A percentile compares a stretch with the other conserved stretches of the same genome.
phyloP scores from a whole-genome alignment of 202 grass and related monocot genomes.

The Eragrostis tef region DNA sequence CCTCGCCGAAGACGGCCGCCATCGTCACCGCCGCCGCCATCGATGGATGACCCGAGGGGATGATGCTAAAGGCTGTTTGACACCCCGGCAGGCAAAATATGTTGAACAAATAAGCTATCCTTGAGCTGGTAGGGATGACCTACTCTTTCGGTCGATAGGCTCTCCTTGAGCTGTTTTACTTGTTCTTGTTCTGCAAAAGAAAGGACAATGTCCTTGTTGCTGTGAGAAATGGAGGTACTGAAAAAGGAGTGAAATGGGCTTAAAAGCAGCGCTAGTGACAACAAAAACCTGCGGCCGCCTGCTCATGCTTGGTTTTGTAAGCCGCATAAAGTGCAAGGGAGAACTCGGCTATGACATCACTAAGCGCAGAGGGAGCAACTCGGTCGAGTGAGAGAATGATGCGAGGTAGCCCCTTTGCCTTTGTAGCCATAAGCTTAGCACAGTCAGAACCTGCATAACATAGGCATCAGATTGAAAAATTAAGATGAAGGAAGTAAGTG shows the following conservation, averaged over 20 bases:
- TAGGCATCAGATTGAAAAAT: background rate
- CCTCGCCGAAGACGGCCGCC: constrained; percentile 64
- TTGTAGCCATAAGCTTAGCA: constrained; percentile 64
- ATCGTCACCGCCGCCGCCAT: background rate
- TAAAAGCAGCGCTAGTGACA: background rate
- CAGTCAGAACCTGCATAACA: constrained; percentile 41
- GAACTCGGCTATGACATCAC: constrained; percentile 64
- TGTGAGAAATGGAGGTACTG: background rate
- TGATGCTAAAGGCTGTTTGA: background rate
- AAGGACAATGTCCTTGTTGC: background rate
- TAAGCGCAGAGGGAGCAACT: constrained; percentile 43
- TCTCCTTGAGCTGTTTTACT: constrained; percentile 54
- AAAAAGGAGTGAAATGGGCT: background rate
- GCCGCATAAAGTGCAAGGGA: constrained; percentile 61
- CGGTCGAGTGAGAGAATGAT: constrained; percentile 65
- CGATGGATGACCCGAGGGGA: background rate
- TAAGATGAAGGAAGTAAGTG: background rate
- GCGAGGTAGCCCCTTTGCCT: constrained; percentile 86
- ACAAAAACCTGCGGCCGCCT: constrained; percentile 62
- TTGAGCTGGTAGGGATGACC: constrained; percentile 5
- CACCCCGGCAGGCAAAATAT: constrained; percentile 6
- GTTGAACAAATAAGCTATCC: background rate
- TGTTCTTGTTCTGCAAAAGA: constrained; percentile 66
- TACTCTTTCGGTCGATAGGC: constrained; percentile 82
- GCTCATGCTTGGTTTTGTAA: constrained; percentile 54